Conservation (phyloP, 1,139 yeast species). For the Cylindricascospora bacillispora region DNA sequence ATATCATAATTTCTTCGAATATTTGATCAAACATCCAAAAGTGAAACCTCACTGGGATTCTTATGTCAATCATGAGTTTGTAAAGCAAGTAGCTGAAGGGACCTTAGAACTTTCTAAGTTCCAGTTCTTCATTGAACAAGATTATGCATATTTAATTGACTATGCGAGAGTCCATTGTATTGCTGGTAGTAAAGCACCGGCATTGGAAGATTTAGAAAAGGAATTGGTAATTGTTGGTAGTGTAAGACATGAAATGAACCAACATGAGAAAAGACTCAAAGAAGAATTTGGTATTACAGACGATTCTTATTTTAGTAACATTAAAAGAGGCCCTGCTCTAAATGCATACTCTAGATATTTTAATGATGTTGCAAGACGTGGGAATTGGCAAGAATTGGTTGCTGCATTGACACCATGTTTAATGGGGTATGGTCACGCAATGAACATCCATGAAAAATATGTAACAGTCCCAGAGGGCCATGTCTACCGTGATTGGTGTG, state of each 20-base stretch:
- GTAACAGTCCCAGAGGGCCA: constrained; percentile 20
- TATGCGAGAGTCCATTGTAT: constrained; percentile 59
- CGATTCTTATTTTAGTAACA: constrained; percentile 28
- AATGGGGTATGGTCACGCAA: constrained; percentile 52
- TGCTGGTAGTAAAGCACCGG: constrained; percentile 53
- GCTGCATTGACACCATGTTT: constrained; percentile 68
- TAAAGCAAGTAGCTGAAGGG: constrained; percentile 39
- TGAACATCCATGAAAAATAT: constrained; percentile 10
- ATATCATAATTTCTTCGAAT: constrained; percentile 35
- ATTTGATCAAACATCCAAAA: constrained; percentile 42
- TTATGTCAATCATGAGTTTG: constrained; percentile 54
- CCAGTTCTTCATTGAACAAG: constrained; percentile 53
- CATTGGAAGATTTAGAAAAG: constrained; percentile 37
- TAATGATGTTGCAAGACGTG: constrained; percentile 36
- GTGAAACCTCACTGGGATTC: constrained; percentile 43
- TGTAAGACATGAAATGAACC: constrained; percentile 43
- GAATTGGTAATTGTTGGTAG: constrained; percentile 41
- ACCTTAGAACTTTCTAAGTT: constrained; percentile 40
- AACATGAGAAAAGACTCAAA: constrained; percentile 42
- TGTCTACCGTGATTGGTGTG: constrained; percentile 45
- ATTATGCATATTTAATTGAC: constrained; percentile 54
- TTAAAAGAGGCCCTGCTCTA: constrained; percentile 45
- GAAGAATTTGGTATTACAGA: constrained; percentile 33
- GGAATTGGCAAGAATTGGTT: constrained; percentile 52
- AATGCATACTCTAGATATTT: constrained; percentile 49